phyloP scores from a whole-genome alignment of 768 basidiomycete genomes.

The Chalciporus sphaerocephalus region DNA sequence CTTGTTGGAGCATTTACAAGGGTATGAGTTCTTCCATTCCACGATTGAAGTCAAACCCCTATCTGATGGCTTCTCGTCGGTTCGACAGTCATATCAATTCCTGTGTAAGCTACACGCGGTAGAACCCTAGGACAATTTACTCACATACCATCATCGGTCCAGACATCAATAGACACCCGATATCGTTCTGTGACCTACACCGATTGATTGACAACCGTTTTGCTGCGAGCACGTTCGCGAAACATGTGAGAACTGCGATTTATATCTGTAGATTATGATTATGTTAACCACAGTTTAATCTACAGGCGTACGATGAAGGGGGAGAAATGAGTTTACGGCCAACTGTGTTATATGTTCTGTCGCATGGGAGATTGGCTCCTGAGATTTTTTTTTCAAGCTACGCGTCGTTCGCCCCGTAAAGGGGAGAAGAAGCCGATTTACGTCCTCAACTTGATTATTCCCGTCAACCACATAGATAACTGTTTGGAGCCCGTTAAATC shows the following conservation, averaged over 20 bases:
- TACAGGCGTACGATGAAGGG: slow-evolving; percentile 67
- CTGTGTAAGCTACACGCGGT: slow-evolving; percentile 54
- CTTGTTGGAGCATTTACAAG: slow-evolving; percentile 70
- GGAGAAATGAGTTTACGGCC: slow-evolving; percentile 40
- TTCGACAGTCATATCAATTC: slow-evolving; percentile 72
- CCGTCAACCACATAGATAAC: slow-evolving; percentile 67
- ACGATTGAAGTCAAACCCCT: slow-evolving; percentile 10
- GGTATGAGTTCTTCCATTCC: slow-evolving; percentile 37
- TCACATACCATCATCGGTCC: slow-evolving; percentile 3
- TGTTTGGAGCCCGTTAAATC: slow-evolving; percentile 77
- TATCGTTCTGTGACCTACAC: slow-evolving; percentile 64
- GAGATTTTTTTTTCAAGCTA: slow-evolving; percentile 34
- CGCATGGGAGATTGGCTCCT: slow-evolving; percentile 11
- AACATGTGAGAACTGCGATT: slow-evolving; percentile 47
- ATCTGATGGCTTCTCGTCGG: slow-evolving; percentile 20
- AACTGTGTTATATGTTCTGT: slow-evolving; percentile 12
- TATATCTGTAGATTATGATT: background rate
- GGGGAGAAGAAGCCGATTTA: slow-evolving; percentile 77
- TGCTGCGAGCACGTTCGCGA: slow-evolving; percentile 64
- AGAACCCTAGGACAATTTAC: background rate
- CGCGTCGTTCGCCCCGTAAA: slow-evolving; percentile 74
- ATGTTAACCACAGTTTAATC: slow-evolving; percentile 5
- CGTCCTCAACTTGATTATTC: slow-evolving; percentile 70
- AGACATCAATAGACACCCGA: slow-evolving; percentile 80
- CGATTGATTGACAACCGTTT: slow-evolving; percentile 64